Evolutionary conservation across 2,329 filamentous ascomycete genomes (phyloP).

Genomic region (Alternaria sp.): DNA sequence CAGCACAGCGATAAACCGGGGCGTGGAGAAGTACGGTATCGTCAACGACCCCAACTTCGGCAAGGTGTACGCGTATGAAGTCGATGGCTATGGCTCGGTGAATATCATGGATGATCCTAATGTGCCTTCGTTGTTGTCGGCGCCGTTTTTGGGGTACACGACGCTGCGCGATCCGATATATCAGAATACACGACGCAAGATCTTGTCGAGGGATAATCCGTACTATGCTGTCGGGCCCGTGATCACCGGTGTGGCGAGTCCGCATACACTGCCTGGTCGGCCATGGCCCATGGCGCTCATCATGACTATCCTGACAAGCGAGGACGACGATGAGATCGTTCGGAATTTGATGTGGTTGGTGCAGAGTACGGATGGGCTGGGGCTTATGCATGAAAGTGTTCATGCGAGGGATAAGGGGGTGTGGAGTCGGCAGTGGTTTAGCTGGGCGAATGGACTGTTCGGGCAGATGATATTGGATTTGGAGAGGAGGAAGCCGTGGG

Average conservation of each 20-base stretch:
- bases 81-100: slow-evolving; percentile 54
- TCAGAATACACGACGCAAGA: slow-evolving; percentile 52
- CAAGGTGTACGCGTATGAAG: slow-evolving; percentile 56
- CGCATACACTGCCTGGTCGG: slow-evolving; percentile 53
- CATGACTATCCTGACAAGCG: slow-evolving; percentile 56
- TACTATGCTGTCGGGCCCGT: slow-evolving; percentile 57
- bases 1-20: slow-evolving; percentile 52
- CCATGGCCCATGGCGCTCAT: slow-evolving; percentile 61
- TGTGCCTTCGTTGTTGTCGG: slow-evolving; percentile 69
- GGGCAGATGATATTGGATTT: slow-evolving; percentile 56
- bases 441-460: slow-evolving; percentile 61
- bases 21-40: slow-evolving; percentile 54
- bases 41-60: slow-evolving; percentile 44
- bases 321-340: slow-evolving; percentile 55
- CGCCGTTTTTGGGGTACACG: slow-evolving; percentile 67
- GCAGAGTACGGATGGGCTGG: slow-evolving; percentile 55
- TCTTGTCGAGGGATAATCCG: slow-evolving; percentile 54
- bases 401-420: slow-evolving; percentile 47
- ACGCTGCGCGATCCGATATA: slow-evolving; percentile 50
- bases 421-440: slow-evolving; percentile 59
- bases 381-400: slow-evolving; percentile 60
- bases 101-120: slow-evolving; percentile 77
- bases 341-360: slow-evolving; percentile 52
- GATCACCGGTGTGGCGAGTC: slow-evolving; percentile 54
- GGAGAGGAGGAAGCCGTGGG: slow-evolving; percentile 50